Conservation (phyloP, 192 early-diverging fungal species). For the Powellomyces hirtus region DNA sequence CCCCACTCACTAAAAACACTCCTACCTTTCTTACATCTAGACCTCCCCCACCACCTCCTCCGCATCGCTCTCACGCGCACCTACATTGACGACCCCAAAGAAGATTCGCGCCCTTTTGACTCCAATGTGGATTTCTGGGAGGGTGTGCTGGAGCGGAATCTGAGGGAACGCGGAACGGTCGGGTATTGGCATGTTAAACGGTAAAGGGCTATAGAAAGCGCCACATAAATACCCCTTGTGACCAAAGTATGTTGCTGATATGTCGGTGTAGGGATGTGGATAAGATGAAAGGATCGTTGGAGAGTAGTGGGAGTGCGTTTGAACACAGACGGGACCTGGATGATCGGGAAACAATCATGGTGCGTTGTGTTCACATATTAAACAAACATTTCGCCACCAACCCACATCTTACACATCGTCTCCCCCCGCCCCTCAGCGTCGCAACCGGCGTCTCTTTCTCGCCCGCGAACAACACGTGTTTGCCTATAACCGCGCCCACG, state of each 20-base stretch:
- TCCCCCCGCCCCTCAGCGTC: no score
- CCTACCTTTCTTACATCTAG: not conserved
- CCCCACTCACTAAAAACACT: not conserved
- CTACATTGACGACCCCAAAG: conserved; percentile 36
- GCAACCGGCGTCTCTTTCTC: conserved; percentile 37
- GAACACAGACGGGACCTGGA: not conserved
- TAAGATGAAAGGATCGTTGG: not conserved
- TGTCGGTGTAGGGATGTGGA: not conserved
- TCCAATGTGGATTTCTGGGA: conserved; percentile 47
- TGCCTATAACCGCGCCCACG: not conserved
- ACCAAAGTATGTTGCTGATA: no score
- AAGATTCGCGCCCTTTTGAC: conserved; percentile 38
- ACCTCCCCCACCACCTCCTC: conserved; percentile 18
- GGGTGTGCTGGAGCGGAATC: conserved; percentile 33
- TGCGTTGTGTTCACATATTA: not conserved
- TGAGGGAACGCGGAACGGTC: conserved; percentile 10
- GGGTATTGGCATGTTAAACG: conserved; percentile 11
- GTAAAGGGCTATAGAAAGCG: not conserved
- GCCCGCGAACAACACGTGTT: conserved; percentile 27
- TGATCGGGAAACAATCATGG: not conserved
- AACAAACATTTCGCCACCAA: not conserved
- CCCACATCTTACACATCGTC: not conserved
- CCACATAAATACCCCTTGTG: not conserved
- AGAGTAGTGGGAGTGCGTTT: not conserved
- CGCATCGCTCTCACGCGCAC: not conserved